Evolutionary conservation across 371 early-diverging fungal species (phyloP).

Genomic region (Mortierella sp.): DNA sequence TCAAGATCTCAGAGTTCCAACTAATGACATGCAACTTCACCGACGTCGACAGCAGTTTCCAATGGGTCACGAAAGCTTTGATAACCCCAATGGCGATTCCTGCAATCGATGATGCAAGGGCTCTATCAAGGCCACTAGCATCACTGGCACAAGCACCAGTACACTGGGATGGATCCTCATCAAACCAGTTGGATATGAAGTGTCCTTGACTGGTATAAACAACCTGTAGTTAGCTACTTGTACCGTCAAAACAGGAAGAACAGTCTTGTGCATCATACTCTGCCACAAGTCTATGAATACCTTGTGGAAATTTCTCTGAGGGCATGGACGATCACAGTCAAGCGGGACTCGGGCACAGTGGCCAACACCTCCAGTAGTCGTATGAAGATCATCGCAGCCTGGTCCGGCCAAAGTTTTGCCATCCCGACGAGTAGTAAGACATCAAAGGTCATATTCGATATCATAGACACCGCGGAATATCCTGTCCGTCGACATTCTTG

Average conservation of each 20-base stretch:
- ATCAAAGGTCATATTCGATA: slow-evolving; percentile 39
- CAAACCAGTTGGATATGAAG: slow-evolving; percentile 24
- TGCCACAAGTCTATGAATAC: slow-evolving; percentile 7
- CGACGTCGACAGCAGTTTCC: slow-evolving; percentile 25
- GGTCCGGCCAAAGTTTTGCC: slow-evolving; percentile 15
- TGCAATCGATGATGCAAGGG: slow-evolving; percentile 2
- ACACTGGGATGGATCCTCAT: neutral
- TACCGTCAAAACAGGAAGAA: no score
- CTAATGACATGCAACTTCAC: slow-evolving; percentile 28
- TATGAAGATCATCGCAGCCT: slow-evolving; percentile 19
- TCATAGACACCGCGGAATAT: neutral
- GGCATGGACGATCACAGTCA: slow-evolving; percentile 14
- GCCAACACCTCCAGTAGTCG: slow-evolving; percentile 15
- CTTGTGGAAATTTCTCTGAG: slow-evolving; percentile 32
- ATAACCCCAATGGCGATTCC: slow-evolving; percentile 15
- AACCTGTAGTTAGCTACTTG: no score
- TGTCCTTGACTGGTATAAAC: slow-evolving; percentile 14
- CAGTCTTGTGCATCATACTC: neutral
- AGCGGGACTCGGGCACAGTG: slow-evolving; percentile 27
- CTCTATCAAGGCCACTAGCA: neutral
- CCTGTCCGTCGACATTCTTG: neutral
- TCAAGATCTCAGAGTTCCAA: slow-evolving; percentile 25
- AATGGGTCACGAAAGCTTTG: slow-evolving; percentile 13
- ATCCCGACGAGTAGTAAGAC: slow-evolving; percentile 26
- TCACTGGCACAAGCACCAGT: neutral